Evolutionary conservation across 176 grass and related monocot genomes (phyloP).

Genomic region (Canna indica): DNA sequence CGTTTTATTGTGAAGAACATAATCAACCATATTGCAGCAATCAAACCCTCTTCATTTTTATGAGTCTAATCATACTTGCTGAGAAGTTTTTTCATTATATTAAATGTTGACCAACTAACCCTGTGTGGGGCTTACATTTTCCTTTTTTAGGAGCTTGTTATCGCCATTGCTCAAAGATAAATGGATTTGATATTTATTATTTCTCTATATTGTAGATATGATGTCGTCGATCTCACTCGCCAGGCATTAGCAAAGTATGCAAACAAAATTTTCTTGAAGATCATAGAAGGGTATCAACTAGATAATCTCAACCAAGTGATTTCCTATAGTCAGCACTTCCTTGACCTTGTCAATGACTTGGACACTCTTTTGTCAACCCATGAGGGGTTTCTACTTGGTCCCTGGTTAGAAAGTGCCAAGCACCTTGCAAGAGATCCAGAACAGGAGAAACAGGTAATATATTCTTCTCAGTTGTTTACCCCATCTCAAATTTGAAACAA

Average conservation of each 20-base stretch:
- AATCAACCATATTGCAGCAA: no score
- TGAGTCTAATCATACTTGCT: no score
- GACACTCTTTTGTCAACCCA: constrained; percentile 49
- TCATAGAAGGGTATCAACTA: constrained; percentile 48
- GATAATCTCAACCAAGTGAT: constrained; percentile 35
- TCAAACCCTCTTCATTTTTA: no score
- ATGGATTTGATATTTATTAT: neutral
- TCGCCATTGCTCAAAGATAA: no score
- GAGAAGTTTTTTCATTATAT: no score
- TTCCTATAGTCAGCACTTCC: constrained; percentile 33
- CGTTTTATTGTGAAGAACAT: no score
- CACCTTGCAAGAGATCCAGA: constrained; percentile 37
- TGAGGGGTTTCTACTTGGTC: constrained; percentile 76
- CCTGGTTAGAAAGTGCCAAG: constrained; percentile 68
- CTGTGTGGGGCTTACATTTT: no score
- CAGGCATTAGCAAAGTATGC: constrained; percentile 74
- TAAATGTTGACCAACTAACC: no score
- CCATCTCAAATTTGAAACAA: constrained; percentile 2
- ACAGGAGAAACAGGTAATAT: constrained; percentile 47
- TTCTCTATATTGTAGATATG: constrained; percentile 35
- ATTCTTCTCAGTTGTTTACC: neutral
- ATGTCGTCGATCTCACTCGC: constrained; percentile 76
- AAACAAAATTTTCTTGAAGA: constrained; percentile 51
- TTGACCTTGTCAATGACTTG: constrained; percentile 55
- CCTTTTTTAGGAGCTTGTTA: no score